These are phyloP conservation scores for Yamadazyma trypodendri DNA, from an alignment of 1,139 yeast genomes.

Conservation along the genomic window DNA sequence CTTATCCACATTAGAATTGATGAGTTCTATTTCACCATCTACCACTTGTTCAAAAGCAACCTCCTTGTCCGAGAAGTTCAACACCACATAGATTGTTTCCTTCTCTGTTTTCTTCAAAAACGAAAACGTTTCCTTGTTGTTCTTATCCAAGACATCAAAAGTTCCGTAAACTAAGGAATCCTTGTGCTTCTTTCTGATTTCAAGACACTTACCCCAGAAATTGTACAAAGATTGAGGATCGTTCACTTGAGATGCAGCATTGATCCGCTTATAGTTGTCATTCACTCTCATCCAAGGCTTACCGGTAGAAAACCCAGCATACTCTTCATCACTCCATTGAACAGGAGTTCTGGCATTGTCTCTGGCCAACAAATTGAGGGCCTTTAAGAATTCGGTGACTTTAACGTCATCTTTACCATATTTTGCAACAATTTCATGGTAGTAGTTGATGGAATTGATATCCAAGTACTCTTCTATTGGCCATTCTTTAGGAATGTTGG, in stretches of 20 bases:
- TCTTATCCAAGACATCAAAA: conserved; percentile 33
- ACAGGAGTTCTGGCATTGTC: conserved; percentile 62
- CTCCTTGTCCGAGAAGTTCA: conserved; percentile 43
- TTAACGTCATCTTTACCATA: conserved; percentile 32
- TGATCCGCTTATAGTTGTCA: conserved; percentile 48
- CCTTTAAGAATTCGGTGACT: conserved; percentile 31
- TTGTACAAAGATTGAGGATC: conserved; percentile 48
- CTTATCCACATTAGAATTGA: conserved; percentile 25
- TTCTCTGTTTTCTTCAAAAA: conserved; percentile 11
- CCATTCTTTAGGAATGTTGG: conserved; percentile 46
- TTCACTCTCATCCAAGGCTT: conserved; percentile 59
- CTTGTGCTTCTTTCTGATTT: conserved; percentile 43
- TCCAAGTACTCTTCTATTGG: conserved; percentile 51
- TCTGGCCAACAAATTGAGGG: conserved; percentile 40
- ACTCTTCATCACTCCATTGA: conserved; percentile 51
- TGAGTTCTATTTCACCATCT: conserved; percentile 25
- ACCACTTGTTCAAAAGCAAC: conserved; percentile 26
- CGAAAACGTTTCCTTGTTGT: conserved; percentile 12
- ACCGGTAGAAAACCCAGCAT: conserved; percentile 51
- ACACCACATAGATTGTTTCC: conserved; percentile 36
- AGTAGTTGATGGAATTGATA: conserved; percentile 46
- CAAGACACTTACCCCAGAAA: conserved; percentile 47
- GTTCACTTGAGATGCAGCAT: conserved; percentile 46
- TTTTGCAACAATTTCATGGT: conserved; percentile 29
- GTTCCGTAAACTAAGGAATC: conserved; percentile 49